A percentile compares a stretch with the other conserved stretches of the same genome.
These are phyloP conservation scores for Anethum foeniculum DNA, from an alignment of 140 eudicot species.

Conservation along the genomic window DNA sequence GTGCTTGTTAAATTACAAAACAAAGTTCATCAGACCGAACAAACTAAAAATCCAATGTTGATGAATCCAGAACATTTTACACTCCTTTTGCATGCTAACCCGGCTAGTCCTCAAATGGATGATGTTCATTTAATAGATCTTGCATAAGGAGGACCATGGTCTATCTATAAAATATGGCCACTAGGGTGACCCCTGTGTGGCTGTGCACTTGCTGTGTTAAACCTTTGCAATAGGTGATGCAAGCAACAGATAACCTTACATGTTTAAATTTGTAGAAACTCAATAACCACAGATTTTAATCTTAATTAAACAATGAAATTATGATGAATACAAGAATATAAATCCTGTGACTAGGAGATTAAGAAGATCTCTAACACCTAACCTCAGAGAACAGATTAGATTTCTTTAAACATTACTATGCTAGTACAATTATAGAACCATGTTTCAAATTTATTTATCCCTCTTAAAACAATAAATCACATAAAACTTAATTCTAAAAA, in stretches of 20 bases:
- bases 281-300: not conserved
- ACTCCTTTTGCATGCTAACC: not conserved
- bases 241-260: not conserved
- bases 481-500: not conserved
- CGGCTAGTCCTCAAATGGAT: not conserved
- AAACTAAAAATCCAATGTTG: not conserved
- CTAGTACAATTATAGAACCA: not conserved
- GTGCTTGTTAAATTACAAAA: not conserved
- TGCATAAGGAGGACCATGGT: not conserved
- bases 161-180: not conserved
- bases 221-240: not conserved
- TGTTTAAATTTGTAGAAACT: not conserved
- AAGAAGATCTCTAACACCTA: not conserved
- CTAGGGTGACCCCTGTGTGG: not conserved
- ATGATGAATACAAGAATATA: not conserved
- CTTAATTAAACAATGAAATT: not conserved
- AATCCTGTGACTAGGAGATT: not conserved
- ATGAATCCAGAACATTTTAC: not conserved
- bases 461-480: not conserved
- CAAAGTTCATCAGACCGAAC: not conserved
- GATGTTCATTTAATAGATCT: not conserved
- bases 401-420: not conserved
- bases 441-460: not conserved
- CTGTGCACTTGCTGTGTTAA: not conserved
- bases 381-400: not conserved